Conservation (phyloP, 352 stramenopile genomes). For the Globisporangium orthogonon region DNA sequence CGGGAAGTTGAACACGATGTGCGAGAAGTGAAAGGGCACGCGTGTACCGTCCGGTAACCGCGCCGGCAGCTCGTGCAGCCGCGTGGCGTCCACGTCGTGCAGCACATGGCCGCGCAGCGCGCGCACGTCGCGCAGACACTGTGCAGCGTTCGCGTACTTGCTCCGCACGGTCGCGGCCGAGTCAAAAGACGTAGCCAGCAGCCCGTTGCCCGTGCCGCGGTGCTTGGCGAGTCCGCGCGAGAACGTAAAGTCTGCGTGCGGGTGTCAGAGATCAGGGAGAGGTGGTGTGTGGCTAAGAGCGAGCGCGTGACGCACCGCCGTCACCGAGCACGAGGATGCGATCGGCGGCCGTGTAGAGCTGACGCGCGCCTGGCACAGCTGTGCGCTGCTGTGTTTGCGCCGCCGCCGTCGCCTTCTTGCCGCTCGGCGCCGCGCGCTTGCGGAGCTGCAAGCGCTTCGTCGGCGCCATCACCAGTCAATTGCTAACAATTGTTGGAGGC, state of each 20-base stretch:
- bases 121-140: slow-evolving; percentile 56
- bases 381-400: slow-evolving; percentile 10
- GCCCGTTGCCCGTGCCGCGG: slow-evolving; percentile 37
- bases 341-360: slow-evolving; percentile 51
- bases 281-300: no score
- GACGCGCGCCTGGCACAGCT: not conserved
- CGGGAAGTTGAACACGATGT: slow-evolving; percentile 88
- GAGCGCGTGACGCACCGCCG: slow-evolving; percentile 24
- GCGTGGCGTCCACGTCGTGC: slow-evolving; percentile 80
- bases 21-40: slow-evolving; percentile 61
- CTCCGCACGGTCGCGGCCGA: slow-evolving; percentile 47
- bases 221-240: slow-evolving; percentile 61
- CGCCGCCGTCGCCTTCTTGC: slow-evolving; percentile 5
- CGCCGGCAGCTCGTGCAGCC: slow-evolving; percentile 47
- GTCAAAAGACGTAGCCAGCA: slow-evolving; percentile 80
- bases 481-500: not conserved
- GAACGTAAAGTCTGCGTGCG: slow-evolving; percentile 70
- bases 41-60: slow-evolving; percentile 14
- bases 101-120: slow-evolving; percentile 39
- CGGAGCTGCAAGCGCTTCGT: not conserved
- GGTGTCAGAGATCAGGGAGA: no score
- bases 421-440: not conserved
- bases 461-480: not conserved
- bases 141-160: slow-evolving; percentile 76
- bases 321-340: slow-evolving; percentile 73